Base-by-base conservation (phyloP, 2,329 filamentous ascomycete genomes). In the Alternaria incomplexa region DNA sequence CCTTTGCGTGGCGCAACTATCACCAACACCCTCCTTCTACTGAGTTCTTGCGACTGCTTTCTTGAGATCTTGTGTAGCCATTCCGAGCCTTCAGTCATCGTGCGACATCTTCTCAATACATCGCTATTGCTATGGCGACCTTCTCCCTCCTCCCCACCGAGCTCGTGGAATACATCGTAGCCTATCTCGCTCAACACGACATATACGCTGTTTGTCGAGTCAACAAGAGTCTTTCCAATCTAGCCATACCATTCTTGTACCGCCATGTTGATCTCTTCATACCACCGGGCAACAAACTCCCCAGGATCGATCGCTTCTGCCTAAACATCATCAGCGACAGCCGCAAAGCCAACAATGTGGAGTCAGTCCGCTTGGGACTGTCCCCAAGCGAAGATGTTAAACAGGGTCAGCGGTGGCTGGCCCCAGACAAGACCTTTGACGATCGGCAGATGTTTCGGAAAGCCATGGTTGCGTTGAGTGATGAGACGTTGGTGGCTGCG, bases 261-360 rank as follows among this genome's bases (percentile, higher is more conserved):
- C 66, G 68, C 5, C 61, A 75, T 55, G 63, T 75, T 20, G 66
- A 75, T 57, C 62, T 76, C 4, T 64, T 65, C 13, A 67, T 74
- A 26, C 61, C 54, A 5, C 51, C 67, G 2, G 65, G 62, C 23
- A 53, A 66, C 30, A 64, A 44, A 22, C 32, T 73, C n/a, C 73
- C 73, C 15, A 69, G 69, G 20, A 72, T 76, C 43, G 73, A 76
- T 46, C 51, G 47, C 13, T 71, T 76, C 45, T 74, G 72, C 59
- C 63, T 73, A 28, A 70, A 66, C 26, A 62, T 76, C 17, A 56
- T 72, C 10, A 55, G 63, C 22, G 61, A 72, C 15, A 23, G 30
- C 17, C 64, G 61, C 17, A 64, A 65, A 13, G 72, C 71, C 17
- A 56, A 56, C 17, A 65, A 67, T 17, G 68, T 76, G 12, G 61